These are phyloP conservation scores for Antarctomyces pellizariae DNA, from an alignment of 495 filamentous ascomycete species.

Conservation along the genomic window DNA sequence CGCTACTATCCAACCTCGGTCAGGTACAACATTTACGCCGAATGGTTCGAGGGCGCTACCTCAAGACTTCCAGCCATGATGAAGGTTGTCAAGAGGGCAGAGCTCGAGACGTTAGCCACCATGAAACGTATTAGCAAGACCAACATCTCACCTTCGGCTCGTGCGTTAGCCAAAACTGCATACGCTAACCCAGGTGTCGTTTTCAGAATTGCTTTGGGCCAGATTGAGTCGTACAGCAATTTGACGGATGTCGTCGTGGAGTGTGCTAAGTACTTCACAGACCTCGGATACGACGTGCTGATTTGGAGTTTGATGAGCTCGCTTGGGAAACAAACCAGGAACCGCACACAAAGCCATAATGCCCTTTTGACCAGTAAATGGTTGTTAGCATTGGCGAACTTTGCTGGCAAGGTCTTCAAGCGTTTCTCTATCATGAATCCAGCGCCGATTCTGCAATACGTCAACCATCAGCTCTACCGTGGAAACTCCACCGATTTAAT, in stretches of 20 bases:
- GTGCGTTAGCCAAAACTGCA: slow-evolving; percentile 66
- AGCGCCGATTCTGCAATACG: slow-evolving; percentile 68
- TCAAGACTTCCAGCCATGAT: slow-evolving; percentile 59
- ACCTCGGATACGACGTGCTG: slow-evolving; percentile 77
- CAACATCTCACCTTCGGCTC: slow-evolving; percentile 66
- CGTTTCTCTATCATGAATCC: slow-evolving; percentile 64
- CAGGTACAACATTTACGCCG: slow-evolving; percentile 76
- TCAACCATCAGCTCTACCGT: slow-evolving; percentile 54
- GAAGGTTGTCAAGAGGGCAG: slow-evolving; percentile 50
- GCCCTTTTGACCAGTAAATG: slow-evolving; percentile 76
- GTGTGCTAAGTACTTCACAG: slow-evolving; percentile 79
- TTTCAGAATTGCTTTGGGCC: slow-evolving; percentile 60
- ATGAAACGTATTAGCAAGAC: slow-evolving; percentile 69
- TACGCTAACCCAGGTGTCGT: slow-evolving; percentile 76
- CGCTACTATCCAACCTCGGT: slow-evolving; percentile 49
- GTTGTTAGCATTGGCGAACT: slow-evolving; percentile 63
- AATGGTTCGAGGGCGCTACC: slow-evolving; percentile 63
- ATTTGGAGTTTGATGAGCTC: slow-evolving; percentile 71
- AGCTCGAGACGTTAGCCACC: slow-evolving; percentile 51
- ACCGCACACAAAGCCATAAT: slow-evolving; percentile 50
- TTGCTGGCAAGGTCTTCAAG: slow-evolving; percentile 71
- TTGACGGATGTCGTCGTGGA: slow-evolving; percentile 82
- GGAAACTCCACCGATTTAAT: slow-evolving; percentile 73
- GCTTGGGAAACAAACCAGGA: slow-evolving; percentile 48
- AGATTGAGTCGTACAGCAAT: slow-evolving; percentile 82